A percentile compares a stretch with the other conserved stretches of the same genome.
Conservation (phyloP, 2,329 filamentous ascomycete genomes). For the Sporothrix dimorphospora region DNA sequence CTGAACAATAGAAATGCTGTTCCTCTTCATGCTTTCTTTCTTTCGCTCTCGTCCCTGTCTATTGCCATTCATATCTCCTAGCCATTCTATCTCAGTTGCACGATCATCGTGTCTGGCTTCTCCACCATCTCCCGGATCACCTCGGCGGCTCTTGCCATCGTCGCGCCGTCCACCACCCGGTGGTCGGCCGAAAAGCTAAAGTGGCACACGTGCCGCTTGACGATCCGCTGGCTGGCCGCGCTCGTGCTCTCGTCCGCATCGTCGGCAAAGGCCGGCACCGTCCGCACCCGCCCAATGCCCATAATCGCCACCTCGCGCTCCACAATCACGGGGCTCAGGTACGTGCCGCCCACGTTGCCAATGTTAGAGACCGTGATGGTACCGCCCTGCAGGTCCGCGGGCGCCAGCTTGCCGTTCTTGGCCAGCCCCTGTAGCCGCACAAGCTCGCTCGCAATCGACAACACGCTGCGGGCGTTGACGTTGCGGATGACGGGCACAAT, state of each 20-base stretch:
- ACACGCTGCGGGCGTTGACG: slow-evolving; percentile 75
- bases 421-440: slow-evolving; percentile 73
- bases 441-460: slow-evolving; percentile 77
- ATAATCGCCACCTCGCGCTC: slow-evolving; percentile 90
- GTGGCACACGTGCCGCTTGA: slow-evolving; percentile 79
- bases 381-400: slow-evolving; percentile 77
- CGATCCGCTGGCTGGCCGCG: slow-evolving; percentile 66
- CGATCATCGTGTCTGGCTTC: slow-evolving; percentile 82
- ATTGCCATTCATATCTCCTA: neutral
- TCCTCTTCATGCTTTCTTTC: neutral
- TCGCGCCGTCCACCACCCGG: slow-evolving; percentile 90
- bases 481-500: slow-evolving; percentile 90
- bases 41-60: neutral
- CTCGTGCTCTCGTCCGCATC: slow-evolving; percentile 55
- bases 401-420: slow-evolving; percentile 71
- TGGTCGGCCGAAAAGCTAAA: slow-evolving; percentile 98
- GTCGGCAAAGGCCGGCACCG: slow-evolving; percentile 76
- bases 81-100: slow-evolving; percentile 66
- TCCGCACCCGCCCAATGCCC: slow-evolving; percentile 79
- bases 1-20: neutral
- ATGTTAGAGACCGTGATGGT: slow-evolving; percentile 98
- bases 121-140: slow-evolving; percentile 78
- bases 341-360: slow-evolving; percentile 90
- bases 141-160: slow-evolving; percentile 88
- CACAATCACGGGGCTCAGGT: slow-evolving; percentile 88